Evolutionary conservation across 345 rosid species (phyloP).

Genomic region (Camelina neglecta): DNA sequence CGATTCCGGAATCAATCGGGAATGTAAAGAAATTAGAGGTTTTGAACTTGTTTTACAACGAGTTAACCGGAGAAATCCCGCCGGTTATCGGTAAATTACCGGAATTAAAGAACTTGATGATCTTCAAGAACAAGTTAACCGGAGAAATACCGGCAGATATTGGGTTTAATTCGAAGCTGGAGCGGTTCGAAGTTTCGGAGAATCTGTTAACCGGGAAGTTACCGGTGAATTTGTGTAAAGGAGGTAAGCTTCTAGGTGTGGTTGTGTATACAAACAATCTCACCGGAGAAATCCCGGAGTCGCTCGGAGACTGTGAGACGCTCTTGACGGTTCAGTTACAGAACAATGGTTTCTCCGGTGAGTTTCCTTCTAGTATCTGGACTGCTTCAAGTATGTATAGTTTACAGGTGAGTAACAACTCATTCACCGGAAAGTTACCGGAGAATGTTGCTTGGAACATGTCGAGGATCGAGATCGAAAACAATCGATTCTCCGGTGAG

Average conservation of each 20-base stretch:
- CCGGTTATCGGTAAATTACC: conserved; percentile 60
- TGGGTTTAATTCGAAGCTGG: conserved; percentile 70
- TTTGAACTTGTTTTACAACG: conserved; percentile 52
- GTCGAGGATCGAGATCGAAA: conserved; percentile 66
- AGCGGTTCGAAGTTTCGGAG: conserved; percentile 58
- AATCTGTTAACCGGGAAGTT: conserved; percentile 70
- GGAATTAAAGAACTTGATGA: conserved; percentile 39
- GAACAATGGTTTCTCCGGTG: conserved; percentile 74
- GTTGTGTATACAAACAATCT: conserved; percentile 70
- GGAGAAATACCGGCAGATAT: conserved; percentile 74
- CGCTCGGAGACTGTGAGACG: conserved; percentile 64
- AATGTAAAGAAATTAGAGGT: conserved; percentile 54
- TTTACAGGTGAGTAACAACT: conserved; percentile 65
- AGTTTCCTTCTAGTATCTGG: conserved; percentile 79
- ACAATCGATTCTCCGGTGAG: conserved; percentile 76
- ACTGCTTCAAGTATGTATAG: conserved; percentile 52
- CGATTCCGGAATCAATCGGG: conserved; percentile 65
- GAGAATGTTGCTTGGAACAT: conserved; percentile 63
- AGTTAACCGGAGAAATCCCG: conserved; percentile 69
- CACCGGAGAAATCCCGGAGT: conserved; percentile 65
- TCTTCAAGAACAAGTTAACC: conserved; percentile 64
- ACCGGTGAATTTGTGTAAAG: conserved; percentile 72
- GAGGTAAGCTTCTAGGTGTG: conserved; percentile 61
- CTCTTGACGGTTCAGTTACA: conserved; percentile 68
- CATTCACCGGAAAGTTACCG: conserved; percentile 74